Conservation (phyloP, 2,329 filamentous ascomycete species). For the Fusarium sp. region DNA sequence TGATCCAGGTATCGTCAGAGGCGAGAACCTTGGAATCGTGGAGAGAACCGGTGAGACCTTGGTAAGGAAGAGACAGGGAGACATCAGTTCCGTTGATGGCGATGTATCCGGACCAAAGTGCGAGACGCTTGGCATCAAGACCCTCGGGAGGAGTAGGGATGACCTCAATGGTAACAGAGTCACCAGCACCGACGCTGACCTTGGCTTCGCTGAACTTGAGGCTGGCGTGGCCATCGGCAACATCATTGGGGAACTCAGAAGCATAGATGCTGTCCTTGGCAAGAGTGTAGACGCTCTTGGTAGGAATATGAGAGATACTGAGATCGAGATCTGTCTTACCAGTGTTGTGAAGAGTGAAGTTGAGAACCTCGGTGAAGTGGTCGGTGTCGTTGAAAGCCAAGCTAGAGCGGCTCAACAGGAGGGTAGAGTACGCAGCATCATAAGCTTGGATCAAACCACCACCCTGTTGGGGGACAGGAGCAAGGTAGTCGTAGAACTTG, state of each 20-base stretch:
- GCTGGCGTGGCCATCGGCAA: conserved; percentile 50
- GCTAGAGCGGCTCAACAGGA: conserved; percentile 63
- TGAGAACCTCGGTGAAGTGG: conserved; percentile 59
- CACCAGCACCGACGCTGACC: conserved; percentile 56
- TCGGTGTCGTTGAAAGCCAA: conserved; percentile 74
- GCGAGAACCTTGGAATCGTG: conserved; percentile 43
- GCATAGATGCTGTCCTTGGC: conserved; percentile 49
- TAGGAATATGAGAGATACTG: conserved; percentile 59
- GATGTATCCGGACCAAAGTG: conserved; percentile 56
- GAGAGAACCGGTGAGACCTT: conserved; percentile 52
- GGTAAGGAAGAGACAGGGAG: conserved; percentile 53
- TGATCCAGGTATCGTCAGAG: conserved; percentile 42
- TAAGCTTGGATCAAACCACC: conserved; percentile 68
- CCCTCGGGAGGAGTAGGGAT: conserved; percentile 53
- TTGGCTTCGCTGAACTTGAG: conserved; percentile 54
- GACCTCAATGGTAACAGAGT: conserved; percentile 58
- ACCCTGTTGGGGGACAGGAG: conserved; percentile 69
- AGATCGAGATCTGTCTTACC: conserved; percentile 61
- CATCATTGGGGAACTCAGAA: conserved; percentile 57
- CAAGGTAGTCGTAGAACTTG: conserved; percentile 52
- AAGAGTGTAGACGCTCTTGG: conserved; percentile 64
- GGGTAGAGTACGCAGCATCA: conserved; percentile 65
- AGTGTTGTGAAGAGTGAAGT: conserved; percentile 67
- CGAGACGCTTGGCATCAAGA: conserved; percentile 49
- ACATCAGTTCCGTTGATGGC: conserved; percentile 52